Conservation (phyloP, 2,329 filamentous ascomycete species). For the Chaetomiaceae sp. region DNA sequence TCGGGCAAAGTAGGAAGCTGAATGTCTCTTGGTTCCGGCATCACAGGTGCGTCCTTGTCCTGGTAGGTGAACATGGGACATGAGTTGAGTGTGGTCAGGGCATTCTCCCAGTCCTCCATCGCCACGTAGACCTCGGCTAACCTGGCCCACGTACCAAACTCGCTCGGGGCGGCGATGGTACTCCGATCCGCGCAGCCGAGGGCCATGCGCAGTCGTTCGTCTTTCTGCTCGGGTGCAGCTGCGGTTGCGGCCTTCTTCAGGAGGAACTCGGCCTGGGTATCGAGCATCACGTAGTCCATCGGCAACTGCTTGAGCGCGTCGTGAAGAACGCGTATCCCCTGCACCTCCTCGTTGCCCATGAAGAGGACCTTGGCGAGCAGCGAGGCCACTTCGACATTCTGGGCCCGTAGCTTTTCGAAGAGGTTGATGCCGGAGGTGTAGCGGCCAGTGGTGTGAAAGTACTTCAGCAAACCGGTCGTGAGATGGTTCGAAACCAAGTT, state of each 20-base stretch:
- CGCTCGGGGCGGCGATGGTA: constrained; percentile 90
- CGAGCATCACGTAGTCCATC: constrained; percentile 96
- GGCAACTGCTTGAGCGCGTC: constrained; percentile 84
- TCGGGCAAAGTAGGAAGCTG: constrained; percentile 82
- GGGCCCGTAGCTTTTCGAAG: constrained; percentile 87
- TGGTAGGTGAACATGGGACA: constrained; percentile 99
- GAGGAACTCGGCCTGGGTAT: constrained; percentile 88
- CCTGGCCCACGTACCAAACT: constrained; percentile 94
- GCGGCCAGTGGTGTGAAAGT: constrained; percentile 90
- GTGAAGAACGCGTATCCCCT: constrained; percentile 81
- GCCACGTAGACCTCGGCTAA: constrained; percentile 90
- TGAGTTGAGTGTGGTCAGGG: constrained; percentile 90
- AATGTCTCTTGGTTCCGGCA: constrained; percentile 88
- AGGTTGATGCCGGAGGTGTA: constrained; percentile 95
- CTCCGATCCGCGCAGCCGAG: constrained; percentile 90
- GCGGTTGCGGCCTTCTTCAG: constrained; percentile 68
- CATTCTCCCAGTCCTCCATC: constrained; percentile 94
- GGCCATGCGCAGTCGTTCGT: constrained; percentile 73
- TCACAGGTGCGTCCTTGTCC: constrained; percentile 90
- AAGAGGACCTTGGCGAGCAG: constrained; percentile 85
- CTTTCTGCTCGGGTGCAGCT: constrained; percentile 47
- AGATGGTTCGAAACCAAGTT: constrained; percentile 96
- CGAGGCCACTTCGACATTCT: constrained; percentile 91
- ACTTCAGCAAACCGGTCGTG: constrained; percentile 86
- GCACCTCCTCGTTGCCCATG: constrained; percentile 95